Percentiles rank a stretch among this genome's conserved stretches.
Evolutionary conservation across 768 basidiomycete genomes (phyloP).

Genomic region (Austroboletus eburneus): DNA sequence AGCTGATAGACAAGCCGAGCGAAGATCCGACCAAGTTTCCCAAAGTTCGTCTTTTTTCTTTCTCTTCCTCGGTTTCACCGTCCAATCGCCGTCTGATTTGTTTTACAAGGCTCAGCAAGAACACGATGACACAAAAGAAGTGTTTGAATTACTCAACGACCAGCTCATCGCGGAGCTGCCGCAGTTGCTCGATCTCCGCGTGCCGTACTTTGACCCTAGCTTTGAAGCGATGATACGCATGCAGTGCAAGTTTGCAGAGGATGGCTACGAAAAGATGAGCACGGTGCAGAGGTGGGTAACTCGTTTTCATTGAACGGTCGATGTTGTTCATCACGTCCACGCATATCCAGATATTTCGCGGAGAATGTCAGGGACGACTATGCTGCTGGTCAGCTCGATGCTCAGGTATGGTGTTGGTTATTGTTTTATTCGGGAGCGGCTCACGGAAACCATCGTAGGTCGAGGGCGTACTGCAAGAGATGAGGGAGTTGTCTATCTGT

Average conservation of each 20-base stretch:
- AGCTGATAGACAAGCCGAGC: constrained; percentile 85
- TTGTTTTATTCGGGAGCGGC: background rate
- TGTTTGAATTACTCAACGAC: constrained; percentile 90
- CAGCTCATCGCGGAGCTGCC: constrained; percentile 91
- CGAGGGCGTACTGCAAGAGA: constrained; percentile 95
- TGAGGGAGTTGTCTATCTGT: constrained; percentile 94
- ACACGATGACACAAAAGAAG: constrained; percentile 89
- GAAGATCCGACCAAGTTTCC: constrained; percentile 93
- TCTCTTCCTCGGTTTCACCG: too few species aligned
- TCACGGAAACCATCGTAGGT: constrained; percentile 46
- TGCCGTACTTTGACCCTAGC: constrained; percentile 97
- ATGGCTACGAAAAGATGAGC: constrained; percentile 95
- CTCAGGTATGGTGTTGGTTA: constrained; percentile 55
- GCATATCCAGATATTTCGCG: constrained; percentile 66
- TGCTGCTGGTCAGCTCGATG: constrained; percentile 92
- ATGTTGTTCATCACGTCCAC: background rate
- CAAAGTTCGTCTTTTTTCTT: constrained; percentile 41
- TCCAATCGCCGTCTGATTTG: too few species aligned
- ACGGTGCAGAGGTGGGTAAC: constrained; percentile 75
- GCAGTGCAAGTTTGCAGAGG: constrained; percentile 97
- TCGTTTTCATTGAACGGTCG: background rate
- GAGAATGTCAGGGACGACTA: constrained; percentile 94
- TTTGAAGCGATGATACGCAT: constrained; percentile 99
- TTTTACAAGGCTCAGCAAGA: constrained; percentile 80
- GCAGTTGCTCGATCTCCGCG: constrained; percentile 87